Evolutionary conservation across 1,284 basidiomycete species (phyloP).

Genomic region (Austroboletus niveus): DNA sequence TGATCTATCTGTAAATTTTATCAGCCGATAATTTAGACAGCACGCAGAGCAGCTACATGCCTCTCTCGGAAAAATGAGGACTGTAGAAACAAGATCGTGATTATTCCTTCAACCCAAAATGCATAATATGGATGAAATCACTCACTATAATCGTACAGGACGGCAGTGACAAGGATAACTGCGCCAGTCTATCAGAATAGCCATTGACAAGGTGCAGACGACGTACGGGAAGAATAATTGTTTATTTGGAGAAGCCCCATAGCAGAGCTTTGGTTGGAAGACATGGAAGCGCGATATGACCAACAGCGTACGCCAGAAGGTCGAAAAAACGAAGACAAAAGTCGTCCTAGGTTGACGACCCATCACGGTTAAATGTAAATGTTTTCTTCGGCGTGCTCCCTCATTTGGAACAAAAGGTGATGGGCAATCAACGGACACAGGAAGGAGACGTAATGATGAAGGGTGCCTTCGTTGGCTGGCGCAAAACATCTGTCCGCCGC

Average conservation of each 20-base stretch:
- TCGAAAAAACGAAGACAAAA: too few relatives aligned
- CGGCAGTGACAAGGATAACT: conserved; percentile 1
- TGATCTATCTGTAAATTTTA: background rate
- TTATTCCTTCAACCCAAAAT: background rate
- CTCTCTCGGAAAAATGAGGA: conserved; percentile 10
- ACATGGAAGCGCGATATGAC: background rate
- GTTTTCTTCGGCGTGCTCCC: too few relatives aligned
- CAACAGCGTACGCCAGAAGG: background rate
- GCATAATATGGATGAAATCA: background rate
- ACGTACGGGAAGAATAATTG: background rate
- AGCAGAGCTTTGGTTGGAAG: background rate
- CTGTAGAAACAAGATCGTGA: background rate
- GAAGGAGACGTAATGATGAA: too few relatives aligned
- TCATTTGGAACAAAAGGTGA: too few relatives aligned
- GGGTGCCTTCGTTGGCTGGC: too few relatives aligned
- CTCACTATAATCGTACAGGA: conserved; percentile 19
- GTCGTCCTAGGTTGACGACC: background rate
- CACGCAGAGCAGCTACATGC: background rate
- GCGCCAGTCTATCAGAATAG: background rate
- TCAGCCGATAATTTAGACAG: background rate
- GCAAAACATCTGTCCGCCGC: too few relatives aligned
- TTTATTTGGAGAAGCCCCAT: background rate
- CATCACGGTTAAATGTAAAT: background rate
- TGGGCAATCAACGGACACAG: too few relatives aligned
- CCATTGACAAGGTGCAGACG: too few relatives aligned